phyloP scores from a whole-genome alignment of 2,329 filamentous ascomycete species.

The Sarocladiaceae sp. region DNA sequence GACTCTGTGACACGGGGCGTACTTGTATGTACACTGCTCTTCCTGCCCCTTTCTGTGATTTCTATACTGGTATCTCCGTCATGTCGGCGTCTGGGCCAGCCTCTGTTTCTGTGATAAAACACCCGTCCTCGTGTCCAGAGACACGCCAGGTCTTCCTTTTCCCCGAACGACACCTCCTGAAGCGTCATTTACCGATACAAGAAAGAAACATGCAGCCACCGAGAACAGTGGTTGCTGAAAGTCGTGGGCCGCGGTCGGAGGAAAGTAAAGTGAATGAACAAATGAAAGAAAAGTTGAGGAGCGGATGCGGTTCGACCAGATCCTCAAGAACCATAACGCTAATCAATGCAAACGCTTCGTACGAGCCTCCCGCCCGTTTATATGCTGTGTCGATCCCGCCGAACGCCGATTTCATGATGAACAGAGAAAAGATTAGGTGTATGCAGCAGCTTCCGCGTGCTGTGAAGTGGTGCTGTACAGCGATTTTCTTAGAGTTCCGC shows the following conservation, averaged over 20 bases:
- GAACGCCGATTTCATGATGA: neutral
- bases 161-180: too few species aligned
- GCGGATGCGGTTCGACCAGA: constrained; percentile 4
- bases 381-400: constrained; percentile 1
- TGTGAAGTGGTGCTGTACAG: neutral
- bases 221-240: too few species aligned
- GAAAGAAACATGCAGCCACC: too few species aligned
- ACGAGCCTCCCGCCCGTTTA: neutral
- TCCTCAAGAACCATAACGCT: constrained; percentile 10
- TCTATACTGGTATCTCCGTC: constrained; percentile 9
- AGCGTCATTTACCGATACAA: too few species aligned
- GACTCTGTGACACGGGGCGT: too few species aligned
- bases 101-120: too few species aligned
- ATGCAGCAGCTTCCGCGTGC: neutral
- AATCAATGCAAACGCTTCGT: constrained; percentile 5
- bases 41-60: neutral
- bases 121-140: too few species aligned
- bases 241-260: constrained; percentile 1
- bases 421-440: neutral
- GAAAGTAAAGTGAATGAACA: constrained; percentile 7
- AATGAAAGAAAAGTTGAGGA: constrained; percentile 4
- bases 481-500: neutral
- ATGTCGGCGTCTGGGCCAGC: constrained; percentile 10
- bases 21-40: too few species aligned
- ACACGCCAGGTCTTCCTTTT: too few species aligned